Evolutionary conservation across 2,329 filamentous ascomycete genomes (phyloP).

Genomic region (Chrysosporium keratinophilum): DNA sequence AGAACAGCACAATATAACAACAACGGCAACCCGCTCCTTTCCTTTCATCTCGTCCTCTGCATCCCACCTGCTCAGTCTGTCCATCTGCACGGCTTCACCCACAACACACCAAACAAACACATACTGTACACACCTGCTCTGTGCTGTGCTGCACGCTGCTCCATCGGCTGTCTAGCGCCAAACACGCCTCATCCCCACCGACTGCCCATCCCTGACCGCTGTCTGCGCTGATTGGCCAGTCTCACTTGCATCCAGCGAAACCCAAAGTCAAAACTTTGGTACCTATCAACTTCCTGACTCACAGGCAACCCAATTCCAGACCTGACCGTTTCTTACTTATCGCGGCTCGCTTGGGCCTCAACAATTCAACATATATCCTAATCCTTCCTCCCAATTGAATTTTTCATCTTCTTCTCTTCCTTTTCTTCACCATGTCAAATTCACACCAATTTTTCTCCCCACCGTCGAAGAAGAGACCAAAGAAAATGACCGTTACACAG

Average conservation of each 20-base stretch:
- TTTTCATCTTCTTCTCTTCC: neutral
- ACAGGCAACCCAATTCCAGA: constrained; percentile 4
- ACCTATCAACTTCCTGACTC: constrained; percentile 5
- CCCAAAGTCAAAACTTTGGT: neutral
- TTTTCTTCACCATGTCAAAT: neutral
- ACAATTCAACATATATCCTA: neutral
- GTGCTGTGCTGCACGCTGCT: too few species aligned
- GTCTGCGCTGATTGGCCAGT: constrained; percentile 3
- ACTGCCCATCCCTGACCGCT: neutral
- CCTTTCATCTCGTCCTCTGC: too few species aligned
- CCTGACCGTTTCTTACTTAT: neutral
- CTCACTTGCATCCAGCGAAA: neutral
- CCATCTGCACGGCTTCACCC: too few species aligned
- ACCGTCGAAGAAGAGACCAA: constrained; percentile 43
- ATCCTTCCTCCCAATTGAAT: neutral
- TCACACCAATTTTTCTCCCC: constrained; percentile 12
- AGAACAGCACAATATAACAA: too few species aligned
- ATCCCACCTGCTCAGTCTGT: too few species aligned
- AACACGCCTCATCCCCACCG: too few species aligned
- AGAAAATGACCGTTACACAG: constrained; percentile 95
- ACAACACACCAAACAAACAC: too few species aligned
- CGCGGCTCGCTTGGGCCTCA: neutral
- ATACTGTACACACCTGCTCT: too few species aligned
- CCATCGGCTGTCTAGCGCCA: too few species aligned
- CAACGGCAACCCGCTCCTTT: too few species aligned